phyloP scores from a whole-genome alignment of 2,329 filamentous ascomycete species.

The Verticillium nonalfalfae region DNA sequence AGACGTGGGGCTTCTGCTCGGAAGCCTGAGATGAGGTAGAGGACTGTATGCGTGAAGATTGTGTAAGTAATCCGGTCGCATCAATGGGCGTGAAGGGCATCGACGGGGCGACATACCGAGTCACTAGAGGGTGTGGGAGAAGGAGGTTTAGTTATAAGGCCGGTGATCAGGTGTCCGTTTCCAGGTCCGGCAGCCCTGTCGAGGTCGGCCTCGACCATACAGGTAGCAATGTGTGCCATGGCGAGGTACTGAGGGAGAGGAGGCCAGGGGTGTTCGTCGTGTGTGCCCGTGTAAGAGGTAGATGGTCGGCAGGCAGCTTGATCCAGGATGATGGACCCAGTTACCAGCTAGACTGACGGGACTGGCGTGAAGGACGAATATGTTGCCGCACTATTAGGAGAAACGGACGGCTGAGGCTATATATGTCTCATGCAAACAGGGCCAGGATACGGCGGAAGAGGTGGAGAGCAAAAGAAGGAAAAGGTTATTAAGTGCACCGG shows the following conservation, averaged over 20 bases:
- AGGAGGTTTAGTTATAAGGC: constrained; percentile 44
- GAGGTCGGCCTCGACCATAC: constrained; percentile 43
- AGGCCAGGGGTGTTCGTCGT: not conserved
- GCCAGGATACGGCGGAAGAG: not conserved
- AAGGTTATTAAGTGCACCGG: not conserved
- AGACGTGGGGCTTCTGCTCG: constrained; percentile 44
- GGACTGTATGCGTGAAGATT: constrained; percentile 10
- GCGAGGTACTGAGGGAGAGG: constrained; percentile 10
- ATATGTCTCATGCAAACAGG: constrained; percentile 11
- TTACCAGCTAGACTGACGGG: not conserved
- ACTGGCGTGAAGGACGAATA: not conserved
- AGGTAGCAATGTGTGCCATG: constrained; percentile 60
- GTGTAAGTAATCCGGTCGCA: constrained; percentile 6
- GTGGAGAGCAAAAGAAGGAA: not conserved
- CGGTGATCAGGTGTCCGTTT: constrained; percentile 17
- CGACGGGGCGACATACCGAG: constrained; percentile 4
- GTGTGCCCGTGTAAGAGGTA: constrained; percentile 9
- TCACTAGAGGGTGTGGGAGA: constrained; percentile 39
- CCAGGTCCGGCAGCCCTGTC: constrained; percentile 17
- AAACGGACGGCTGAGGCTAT: constrained; percentile 12
- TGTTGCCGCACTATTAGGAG: constrained; percentile 10
- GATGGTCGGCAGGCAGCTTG: constrained; percentile 2
- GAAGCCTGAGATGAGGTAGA: constrained; percentile 15
- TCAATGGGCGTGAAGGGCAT: constrained; percentile 5
- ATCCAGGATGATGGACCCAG: not conserved